Evolutionary conservation across 805 yeast genomes (phyloP).

Genomic region (Wickerhamiella azyma): DNA sequence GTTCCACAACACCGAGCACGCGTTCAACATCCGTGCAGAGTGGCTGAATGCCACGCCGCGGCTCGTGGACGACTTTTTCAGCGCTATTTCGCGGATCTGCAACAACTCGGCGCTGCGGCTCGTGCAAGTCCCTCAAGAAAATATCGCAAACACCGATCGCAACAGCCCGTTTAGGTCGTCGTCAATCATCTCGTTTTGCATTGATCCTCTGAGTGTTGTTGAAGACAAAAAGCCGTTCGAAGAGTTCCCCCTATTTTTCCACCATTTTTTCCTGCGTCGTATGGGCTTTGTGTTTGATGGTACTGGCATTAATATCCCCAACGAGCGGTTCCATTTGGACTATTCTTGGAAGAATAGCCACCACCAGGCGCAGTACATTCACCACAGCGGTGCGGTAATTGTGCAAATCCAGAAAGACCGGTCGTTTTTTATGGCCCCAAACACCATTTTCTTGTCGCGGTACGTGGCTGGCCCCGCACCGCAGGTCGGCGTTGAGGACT

Average conservation of each 20-base stretch:
- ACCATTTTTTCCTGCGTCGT: slow-evolving; percentile 52
- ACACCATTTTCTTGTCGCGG: slow-evolving; percentile 68
- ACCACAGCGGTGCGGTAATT: slow-evolving; percentile 74
- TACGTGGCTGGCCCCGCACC: slow-evolving; percentile 20
- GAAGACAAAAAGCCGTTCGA: slow-evolving; percentile 24
- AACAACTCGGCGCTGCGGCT: slow-evolving; percentile 69
- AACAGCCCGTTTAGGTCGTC: slow-evolving; percentile 82
- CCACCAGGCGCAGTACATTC: slow-evolving; percentile 78
- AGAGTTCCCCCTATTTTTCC: slow-evolving; percentile 38
- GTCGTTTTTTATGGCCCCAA: slow-evolving; percentile 70
- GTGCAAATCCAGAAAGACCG: slow-evolving; percentile 77
- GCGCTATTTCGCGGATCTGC: slow-evolving; percentile 66
- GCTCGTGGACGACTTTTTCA: slow-evolving; percentile 63
- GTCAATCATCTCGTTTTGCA: slow-evolving; percentile 48
- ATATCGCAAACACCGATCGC: slow-evolving; percentile 59
- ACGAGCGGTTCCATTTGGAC: slow-evolving; percentile 42
- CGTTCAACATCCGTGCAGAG: slow-evolving; percentile 80
- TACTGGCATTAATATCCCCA: slow-evolving; percentile 39
- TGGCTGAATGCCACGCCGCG: slow-evolving; percentile 89
- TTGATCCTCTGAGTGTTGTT: slow-evolving; percentile 56
- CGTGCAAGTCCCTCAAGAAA: slow-evolving; percentile 88
- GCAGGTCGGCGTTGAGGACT: slow-evolving; percentile 15
- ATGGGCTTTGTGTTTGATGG: slow-evolving; percentile 65
- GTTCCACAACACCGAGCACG: slow-evolving; percentile 88
- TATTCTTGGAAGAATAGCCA: slow-evolving; percentile 74